These are phyloP conservation scores for Fusarium poae DNA, from an alignment of 2,329 filamentous ascomycete species.

Conservation along the genomic window DNA sequence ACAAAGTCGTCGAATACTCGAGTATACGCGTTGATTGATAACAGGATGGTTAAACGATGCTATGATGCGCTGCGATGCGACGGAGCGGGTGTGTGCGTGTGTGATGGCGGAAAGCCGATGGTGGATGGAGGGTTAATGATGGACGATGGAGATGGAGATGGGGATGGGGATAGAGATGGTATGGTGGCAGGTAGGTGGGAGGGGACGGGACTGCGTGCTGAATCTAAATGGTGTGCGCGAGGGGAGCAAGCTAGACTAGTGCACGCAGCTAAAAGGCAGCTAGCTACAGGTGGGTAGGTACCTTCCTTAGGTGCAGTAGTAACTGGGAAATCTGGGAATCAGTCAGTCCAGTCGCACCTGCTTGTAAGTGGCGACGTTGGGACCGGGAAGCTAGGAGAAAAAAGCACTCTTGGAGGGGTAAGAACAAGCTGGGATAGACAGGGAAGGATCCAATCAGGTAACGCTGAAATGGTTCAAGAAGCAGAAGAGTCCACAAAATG, in stretches of 20 bases:
- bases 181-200: constrained; percentile 34
- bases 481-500: constrained; percentile 27
- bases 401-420: constrained; percentile 36
- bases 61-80: constrained; percentile 24
- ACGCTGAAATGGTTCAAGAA: constrained; percentile 27
- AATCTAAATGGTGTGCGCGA: constrained; percentile 45
- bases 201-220: constrained; percentile 46
- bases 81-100: constrained; percentile 45
- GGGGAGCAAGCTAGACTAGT: constrained; percentile 42
- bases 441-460: constrained; percentile 34
- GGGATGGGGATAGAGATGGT: constrained; percentile 23
- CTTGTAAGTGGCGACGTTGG: constrained; percentile 40
- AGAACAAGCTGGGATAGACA: constrained; percentile 16
- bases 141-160: constrained; percentile 33
- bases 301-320: constrained; percentile 40
- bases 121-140: constrained; percentile 46
- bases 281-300: constrained; percentile 22
- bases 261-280: constrained; percentile 9
- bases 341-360: constrained; percentile 38
- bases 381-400: constrained; percentile 35
- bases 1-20: constrained; percentile 22
- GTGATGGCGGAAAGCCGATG: constrained; percentile 47
- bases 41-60: constrained; percentile 43
- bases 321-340: constrained; percentile 27
- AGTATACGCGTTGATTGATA: constrained; percentile 31